phyloP scores from a whole-genome alignment of 768 basidiomycete species.

The Hemileccinum impolitum region DNA sequence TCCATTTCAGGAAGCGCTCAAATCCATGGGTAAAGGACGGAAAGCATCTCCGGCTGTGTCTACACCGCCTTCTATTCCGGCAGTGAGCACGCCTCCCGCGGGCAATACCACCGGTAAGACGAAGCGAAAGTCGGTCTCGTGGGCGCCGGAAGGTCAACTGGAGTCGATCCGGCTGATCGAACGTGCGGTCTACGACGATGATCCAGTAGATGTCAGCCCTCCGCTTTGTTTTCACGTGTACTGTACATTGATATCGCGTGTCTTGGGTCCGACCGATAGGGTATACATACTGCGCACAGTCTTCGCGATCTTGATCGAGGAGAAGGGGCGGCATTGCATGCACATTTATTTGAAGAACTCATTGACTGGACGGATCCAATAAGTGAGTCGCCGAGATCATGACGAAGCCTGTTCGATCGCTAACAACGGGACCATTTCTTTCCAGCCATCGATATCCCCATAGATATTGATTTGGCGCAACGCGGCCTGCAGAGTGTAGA shows the following conservation, averaged over 20 bases:
- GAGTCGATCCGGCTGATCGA: conserved; percentile 78
- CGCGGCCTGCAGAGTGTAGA: conserved; percentile 72
- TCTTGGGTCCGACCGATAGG: conserved; percentile 50
- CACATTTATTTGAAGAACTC: conserved; percentile 79
- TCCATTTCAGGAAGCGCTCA: conserved; percentile 81
- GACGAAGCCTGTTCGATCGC: conserved; percentile 18
- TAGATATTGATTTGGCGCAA: conserved; percentile 47
- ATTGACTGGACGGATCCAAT: conserved; percentile 83
- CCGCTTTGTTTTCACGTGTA: conserved; percentile 41
- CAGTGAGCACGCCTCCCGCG: conserved; percentile 32
- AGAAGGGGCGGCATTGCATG: conserved; percentile 83
- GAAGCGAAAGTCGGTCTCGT: conserved; percentile 76
- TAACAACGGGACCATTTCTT: conserved; percentile 12
- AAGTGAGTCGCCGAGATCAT: conserved; percentile 49
- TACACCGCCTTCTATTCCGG: conserved; percentile 49
- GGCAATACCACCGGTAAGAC: conserved; percentile 43
- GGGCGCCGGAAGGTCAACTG: conserved; percentile 72
- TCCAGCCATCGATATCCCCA: conserved; percentile 63
- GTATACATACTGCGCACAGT: conserved; percentile 65
- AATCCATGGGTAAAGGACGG: conserved; percentile 63
- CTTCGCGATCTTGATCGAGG: conserved; percentile 84
- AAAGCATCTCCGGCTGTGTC: conserved; percentile 60
- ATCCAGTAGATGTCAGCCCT: conserved; percentile 78
- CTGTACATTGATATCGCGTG: conserved; percentile 50
- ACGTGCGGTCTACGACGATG: conserved; percentile 85